These are phyloP conservation scores for Entonaema liquescens DNA, from an alignment of 495 filamentous ascomycete species.

Conservation along the genomic window DNA sequence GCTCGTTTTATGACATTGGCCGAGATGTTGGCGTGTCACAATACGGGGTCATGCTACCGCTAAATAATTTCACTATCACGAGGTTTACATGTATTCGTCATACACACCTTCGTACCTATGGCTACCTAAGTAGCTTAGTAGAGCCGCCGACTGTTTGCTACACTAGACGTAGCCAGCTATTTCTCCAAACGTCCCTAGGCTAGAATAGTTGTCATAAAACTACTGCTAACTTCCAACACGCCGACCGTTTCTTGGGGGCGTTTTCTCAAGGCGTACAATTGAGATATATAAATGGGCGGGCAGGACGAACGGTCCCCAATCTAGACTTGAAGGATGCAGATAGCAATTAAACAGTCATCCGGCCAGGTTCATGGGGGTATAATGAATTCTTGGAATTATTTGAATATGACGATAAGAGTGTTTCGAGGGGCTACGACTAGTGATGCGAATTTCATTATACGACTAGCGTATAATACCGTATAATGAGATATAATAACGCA, in stretches of 20 bases:
- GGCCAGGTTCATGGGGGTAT: neutral
- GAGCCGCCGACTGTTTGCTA: slow-evolving; percentile 10
- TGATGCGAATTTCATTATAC: no score
- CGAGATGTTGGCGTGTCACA: slow-evolving; percentile 26
- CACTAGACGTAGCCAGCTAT: neutral
- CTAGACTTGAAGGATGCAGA: neutral
- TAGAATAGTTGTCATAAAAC: neutral
- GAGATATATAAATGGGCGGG: neutral
- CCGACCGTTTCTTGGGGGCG: neutral
- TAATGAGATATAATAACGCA: no score
- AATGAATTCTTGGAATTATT: neutral
- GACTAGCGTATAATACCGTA: no score
- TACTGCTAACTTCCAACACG: neutral
- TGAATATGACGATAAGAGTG: neutral
- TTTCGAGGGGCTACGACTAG: neutral
- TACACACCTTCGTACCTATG: slow-evolving; percentile 30
- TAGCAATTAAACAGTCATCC: neutral
- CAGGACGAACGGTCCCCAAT: neutral
- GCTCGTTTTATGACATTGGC: slow-evolving; percentile 5
- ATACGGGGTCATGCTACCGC: slow-evolving; percentile 36
- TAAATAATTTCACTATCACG: slow-evolving; percentile 31
- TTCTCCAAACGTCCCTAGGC: neutral
- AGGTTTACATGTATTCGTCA: slow-evolving; percentile 30
- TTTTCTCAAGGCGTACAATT: neutral
- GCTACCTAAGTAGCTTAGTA: slow-evolving; percentile 9